Evolutionary conservation across 345 rosid genomes (phyloP), one percentile per base, ranked within the genome.

Genomic region (Moricandia arvensis): DNA sequence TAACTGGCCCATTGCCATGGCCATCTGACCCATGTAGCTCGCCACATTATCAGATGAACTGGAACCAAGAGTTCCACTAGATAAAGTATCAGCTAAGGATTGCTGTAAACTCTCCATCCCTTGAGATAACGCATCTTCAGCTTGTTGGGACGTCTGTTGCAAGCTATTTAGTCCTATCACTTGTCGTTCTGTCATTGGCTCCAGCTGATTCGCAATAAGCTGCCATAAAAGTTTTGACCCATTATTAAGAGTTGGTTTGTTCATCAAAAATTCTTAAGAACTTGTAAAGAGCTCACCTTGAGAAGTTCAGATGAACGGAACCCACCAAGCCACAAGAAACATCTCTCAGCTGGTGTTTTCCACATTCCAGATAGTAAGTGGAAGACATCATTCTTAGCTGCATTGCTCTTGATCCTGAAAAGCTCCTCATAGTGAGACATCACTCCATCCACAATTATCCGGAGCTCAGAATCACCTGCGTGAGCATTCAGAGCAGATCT

Each of bases 1-100:
- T 51, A 93, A 85, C 80, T 93, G 92, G 66, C 98, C 98, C 97
- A 93, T 93, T 35, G 98, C 98, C 98, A 94, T 87, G 61, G 97
- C 98, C 98, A 93, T 93, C 81, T 91, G 98, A 75, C 98, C 98
- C 98, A 93, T 93, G 76, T 93, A 93, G 81, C 90, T 93, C 37
- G 97, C 98, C 8, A 93, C 96, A 60, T 89, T 86, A 31, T 88
- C 93, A 29, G 93, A 86, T 30, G 96, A 75, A 47, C 90, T 87
- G 12, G 93, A 84, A 68, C 83, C 84, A 66, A 91, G 86, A 53
- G 93, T 74, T 63, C 96, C 96, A 72, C 69, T 89, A 64, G 98
- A 85, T 77, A 93, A 80, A 8, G 98, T 93, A 79, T 89, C 97
- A 9, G 96, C 90, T 49, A 93, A 72, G 8, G 98, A 89, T 82